Conservation (phyloP, 139 green algal species). For the Spirogloea muscicola region DNA sequence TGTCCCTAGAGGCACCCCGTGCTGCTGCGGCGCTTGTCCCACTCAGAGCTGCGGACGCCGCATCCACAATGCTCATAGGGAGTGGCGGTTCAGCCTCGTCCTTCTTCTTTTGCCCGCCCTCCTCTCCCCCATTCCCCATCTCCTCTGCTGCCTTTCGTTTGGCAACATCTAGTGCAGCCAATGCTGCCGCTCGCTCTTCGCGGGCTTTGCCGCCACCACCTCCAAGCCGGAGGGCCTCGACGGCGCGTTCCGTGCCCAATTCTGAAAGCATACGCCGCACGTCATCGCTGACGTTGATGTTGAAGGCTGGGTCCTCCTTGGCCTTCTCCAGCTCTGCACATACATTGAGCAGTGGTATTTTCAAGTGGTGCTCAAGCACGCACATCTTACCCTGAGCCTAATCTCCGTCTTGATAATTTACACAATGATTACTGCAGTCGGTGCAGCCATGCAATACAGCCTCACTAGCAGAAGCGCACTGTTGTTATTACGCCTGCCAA, state of each 20-base stretch:
- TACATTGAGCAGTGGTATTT: no score
- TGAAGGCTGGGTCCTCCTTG: constrained; percentile 7
- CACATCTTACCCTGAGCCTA: no score
- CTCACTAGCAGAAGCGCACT: no score
- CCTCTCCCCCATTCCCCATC: constrained; percentile 14
- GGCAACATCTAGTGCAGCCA: constrained; percentile 26
- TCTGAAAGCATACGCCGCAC: constrained; percentile 25
- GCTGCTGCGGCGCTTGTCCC: constrained; percentile 25
- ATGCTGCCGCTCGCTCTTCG: constrained; percentile 59
- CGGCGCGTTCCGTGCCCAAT: neutral
- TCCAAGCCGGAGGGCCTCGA: constrained; percentile 48
- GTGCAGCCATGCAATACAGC: no score
- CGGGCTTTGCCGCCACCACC: constrained; percentile 61
- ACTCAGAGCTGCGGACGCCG: constrained; percentile 15
- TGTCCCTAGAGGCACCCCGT: constrained; percentile 1
- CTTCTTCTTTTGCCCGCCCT: constrained; percentile 14
- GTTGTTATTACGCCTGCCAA: no score
- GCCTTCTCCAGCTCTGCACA: constrained; percentile 22
- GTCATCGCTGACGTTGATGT: constrained; percentile 31
- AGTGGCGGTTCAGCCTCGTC: neutral
- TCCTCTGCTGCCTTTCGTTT: neutral
- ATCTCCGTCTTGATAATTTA: no score
- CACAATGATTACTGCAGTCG: no score
- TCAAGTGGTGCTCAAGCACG: no score
- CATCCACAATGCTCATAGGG: constrained; percentile 36